phyloP scores from a whole-genome alignment of 495 filamentous ascomycete species.

The Astrothelium macrocarpum region DNA sequence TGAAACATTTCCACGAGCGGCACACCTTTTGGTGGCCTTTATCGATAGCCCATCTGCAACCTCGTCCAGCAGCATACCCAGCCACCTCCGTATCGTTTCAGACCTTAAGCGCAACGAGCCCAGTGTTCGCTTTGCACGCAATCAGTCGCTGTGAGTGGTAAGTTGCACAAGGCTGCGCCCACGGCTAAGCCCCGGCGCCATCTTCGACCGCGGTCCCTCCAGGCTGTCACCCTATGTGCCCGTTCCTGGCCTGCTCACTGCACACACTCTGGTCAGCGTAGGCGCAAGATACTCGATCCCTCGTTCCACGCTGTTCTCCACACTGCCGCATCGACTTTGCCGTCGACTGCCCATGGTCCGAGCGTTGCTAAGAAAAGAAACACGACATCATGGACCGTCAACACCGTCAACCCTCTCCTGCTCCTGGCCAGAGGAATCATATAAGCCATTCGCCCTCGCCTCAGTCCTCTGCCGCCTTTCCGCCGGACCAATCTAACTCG shows the following conservation, averaged over 20 bases:
- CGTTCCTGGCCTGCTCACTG: neutral
- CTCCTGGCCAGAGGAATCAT: constrained; percentile 23
- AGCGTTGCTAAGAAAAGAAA: constrained; percentile 6
- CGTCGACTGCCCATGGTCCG: neutral
- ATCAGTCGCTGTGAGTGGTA: neutral
- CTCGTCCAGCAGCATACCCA: neutral
- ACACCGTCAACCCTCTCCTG: constrained; percentile 28
- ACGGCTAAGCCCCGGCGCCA: constrained; percentile 6
- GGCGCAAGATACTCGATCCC: neutral
- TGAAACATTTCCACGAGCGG: neutral
- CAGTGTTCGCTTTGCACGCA: too few relatives aligned
- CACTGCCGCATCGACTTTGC: neutral
- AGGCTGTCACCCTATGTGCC: neutral
- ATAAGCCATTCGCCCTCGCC: constrained; percentile 32
- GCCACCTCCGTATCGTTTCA: constrained; percentile 5
- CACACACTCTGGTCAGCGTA: neutral
- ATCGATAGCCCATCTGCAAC: neutral
- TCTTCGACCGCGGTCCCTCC: neutral
- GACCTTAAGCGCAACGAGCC: neutral
- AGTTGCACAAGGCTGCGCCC: constrained; percentile 4
- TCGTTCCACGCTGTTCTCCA: neutral
- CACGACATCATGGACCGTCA: constrained; percentile 27
- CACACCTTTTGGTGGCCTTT: neutral
- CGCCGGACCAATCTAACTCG: constrained; percentile 13
- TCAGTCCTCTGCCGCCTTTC: constrained; percentile 26